Base-by-base conservation (phyloP, 768 basidiomycete species). In the Mycena rosella region DNA sequence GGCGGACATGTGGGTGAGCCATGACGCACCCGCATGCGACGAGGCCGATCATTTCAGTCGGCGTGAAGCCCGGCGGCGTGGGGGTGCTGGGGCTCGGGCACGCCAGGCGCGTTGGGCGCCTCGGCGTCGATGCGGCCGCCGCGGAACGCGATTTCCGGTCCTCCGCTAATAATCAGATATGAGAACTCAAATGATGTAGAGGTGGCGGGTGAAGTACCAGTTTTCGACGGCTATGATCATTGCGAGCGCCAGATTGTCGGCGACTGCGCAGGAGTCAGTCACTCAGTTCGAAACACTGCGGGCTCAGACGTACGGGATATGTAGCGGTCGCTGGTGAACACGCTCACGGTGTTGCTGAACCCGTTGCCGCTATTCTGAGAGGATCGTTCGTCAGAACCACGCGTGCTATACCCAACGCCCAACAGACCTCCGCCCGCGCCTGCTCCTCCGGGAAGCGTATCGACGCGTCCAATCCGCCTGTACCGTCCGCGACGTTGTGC, bases 91-190 rank as follows among this genome's bases (percentile, higher is more conserved):
- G 66, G 66, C 22, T 67, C 17, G 17, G 66, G 66, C 0, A 67
- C 66, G 2, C 57, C 58, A 9, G 52, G 57, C 7, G 53, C 36
- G 30, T 61, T 61, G 5, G 66, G 30, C 34, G 44, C 59, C 9
- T 18, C 26, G 5, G 67, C 60, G 48, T 68, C 67, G 4, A 68
- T n/a, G 11, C 67, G 67, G 36, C 67, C 67, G 17, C 60, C 67
- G 22, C 67, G 67, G 44, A 68, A 68, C 1, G 67, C 60, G 14
- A 68, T 59, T 42, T 57, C 56, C 2, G 67, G 67, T 5, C 67
- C 67, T 6, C 61, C 61, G n/a, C 67, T 62, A 22, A 5, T 8
- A 42, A 11, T 11, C 20, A 1, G 1, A 42, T 8, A 9, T 2
- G 40, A 15, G 7, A 22, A 69, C 27, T 0, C n/a, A n/a, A n/a